Conservation (phyloP, 805 yeast species). For the Grigorovia yakushimaensis region DNA sequence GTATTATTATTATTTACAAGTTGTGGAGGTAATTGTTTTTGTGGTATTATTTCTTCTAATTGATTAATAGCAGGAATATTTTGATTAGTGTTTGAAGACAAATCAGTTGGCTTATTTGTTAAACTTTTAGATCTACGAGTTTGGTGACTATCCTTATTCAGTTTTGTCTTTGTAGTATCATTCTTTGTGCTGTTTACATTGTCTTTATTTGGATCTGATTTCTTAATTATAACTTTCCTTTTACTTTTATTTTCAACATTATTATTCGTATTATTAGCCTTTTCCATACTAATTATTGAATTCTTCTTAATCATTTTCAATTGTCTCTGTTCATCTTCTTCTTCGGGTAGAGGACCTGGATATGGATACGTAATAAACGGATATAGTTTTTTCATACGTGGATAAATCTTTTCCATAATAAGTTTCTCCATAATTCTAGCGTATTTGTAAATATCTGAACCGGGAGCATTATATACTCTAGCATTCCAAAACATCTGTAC, state of each 20-base stretch:
- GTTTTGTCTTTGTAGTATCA: not conserved
- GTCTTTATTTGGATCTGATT: not conserved
- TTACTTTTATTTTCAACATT: not conserved
- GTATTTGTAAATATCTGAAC: conserved; percentile 55
- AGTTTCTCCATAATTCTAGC: conserved; percentile 43
- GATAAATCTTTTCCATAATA: conserved; percentile 29
- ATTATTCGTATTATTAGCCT: not conserved
- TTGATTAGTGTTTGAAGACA: not conserved
- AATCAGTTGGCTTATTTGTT: not conserved
- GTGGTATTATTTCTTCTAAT: not conserved
- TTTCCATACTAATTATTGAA: not conserved
- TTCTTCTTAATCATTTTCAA: conserved; percentile 2
- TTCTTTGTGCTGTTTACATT: not conserved
- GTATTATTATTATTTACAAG: not conserved
- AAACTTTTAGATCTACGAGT: not conserved
- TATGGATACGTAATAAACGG: conserved; percentile 35
- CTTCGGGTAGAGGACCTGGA: conserved; percentile 61
- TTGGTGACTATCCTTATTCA: not conserved
- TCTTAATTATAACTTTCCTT: not conserved
- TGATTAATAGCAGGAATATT: not conserved
- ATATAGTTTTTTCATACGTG: conserved; percentile 25
- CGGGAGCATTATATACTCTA: conserved; percentile 64
- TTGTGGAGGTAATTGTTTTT: not conserved
- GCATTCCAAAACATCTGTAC: conserved; percentile 90
- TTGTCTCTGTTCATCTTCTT: conserved; percentile 10